Evolutionary conservation across 2,329 filamentous ascomycete genomes (phyloP), one percentile per base, ranked within the genome.

Genomic region (Purpureocillium takamizusanense): DNA sequence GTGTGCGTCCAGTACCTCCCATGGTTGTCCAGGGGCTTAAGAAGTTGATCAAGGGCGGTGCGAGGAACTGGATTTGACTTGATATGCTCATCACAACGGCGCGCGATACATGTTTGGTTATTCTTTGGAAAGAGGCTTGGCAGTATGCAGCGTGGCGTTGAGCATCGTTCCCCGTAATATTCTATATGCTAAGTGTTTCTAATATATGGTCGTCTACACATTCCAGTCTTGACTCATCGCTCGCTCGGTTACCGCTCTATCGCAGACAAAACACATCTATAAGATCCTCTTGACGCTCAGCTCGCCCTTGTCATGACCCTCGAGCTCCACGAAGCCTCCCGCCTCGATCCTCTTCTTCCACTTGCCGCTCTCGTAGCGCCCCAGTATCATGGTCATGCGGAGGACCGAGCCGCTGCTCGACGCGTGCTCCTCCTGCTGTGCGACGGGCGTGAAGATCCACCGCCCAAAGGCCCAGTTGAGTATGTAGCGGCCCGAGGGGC

Each of bases 381-480:
- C 84, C 16, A 86, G 66, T 11, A 90, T 82, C 42, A 90, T 67
- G 0, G 85, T 89, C 77, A 89, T 82, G 38, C 83, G 70, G 46
- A 87, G 58, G 13, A 70, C 61, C 1, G 69, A 59, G 34, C 81
- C 65, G 28, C 67, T 61, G 51, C 74, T 74, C 28, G 76, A 70
- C 46, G 68, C 57, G 54, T 79, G 73, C 56, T 81, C 73, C 9
- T 52, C 54, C 2, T 56, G 54, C 2, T 54, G 53, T 0, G 57
- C 53, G 4, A 72, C 53, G 4, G 76, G 70, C 2, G 88, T 94
- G 54, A 90, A 95, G 0, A 80, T 94, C 90, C 92, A 98, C 23
- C 92, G 75, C 1, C 88, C 88, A 63, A 98, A 98, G 0, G 92
- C 92, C 92, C 92, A 98, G 59, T 98, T 98, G 42, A 98, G 73